These are phyloP conservation scores for Luffa acutangula DNA, from an alignment of 306 rosid genomes.

Conservation along the genomic window DNA sequence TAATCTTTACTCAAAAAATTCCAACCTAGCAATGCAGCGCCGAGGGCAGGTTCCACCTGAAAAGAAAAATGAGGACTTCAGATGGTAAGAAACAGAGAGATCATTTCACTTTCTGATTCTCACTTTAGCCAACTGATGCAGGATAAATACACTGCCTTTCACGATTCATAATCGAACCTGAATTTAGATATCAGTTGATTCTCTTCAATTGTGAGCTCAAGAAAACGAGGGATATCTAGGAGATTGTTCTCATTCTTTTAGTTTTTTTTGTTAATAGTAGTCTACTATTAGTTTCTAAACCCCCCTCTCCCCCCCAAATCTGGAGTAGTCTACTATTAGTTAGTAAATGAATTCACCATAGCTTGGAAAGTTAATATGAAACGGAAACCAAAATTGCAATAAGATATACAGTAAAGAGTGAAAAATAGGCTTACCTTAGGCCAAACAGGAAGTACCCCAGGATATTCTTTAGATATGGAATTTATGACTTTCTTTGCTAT, in stretches of 20 bases:
- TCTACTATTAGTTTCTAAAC: not conserved
- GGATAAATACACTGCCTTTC: not conserved
- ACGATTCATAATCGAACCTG: not conserved
- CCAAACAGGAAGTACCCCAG: constrained; percentile 55
- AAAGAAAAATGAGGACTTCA: not conserved
- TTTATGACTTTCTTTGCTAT: constrained; percentile 71
- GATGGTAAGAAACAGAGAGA: not conserved
- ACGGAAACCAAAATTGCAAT: not conserved
- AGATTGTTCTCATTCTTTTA: not conserved
- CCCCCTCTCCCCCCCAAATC: no score
- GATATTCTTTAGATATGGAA: constrained; percentile 46
- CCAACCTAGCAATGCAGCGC: constrained; percentile 91
- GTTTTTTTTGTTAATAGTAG: not conserved
- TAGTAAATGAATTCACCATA: not conserved
- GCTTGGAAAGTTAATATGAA: not conserved
- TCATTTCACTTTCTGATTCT: not conserved
- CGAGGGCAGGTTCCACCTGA: constrained; percentile 92
- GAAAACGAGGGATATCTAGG: not conserved
- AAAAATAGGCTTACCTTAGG: constrained; percentile 43
- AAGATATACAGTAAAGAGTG: not conserved
- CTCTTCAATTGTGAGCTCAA: not conserved
- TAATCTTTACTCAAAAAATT: constrained; percentile 58
- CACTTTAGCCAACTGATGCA: not conserved
- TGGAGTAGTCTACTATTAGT: not conserved
- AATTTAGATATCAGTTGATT: not conserved